A percentile compares a stretch with the other conserved stretches of the same genome.
These are phyloP conservation scores for Aspergillus felis DNA, from an alignment of 2,329 filamentous ascomycete genomes.

Conservation along the genomic window DNA sequence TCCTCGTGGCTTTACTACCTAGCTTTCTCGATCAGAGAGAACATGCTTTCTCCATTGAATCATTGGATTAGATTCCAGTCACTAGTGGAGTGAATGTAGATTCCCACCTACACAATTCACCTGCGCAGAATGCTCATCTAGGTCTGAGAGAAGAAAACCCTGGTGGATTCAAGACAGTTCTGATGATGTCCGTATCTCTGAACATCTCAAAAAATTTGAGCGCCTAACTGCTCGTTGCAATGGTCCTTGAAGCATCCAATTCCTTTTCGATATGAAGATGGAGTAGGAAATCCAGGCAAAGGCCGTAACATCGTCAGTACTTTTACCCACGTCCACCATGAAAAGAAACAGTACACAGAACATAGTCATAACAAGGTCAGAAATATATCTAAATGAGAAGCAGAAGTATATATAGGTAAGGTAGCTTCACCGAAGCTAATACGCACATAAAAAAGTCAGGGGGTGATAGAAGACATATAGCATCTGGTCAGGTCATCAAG, in stretches of 20 bases:
- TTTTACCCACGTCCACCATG: constrained; percentile 1
- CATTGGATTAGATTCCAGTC: not conserved
- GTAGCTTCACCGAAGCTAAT: not conserved
- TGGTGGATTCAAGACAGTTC: not conserved
- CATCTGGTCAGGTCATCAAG: constrained; percentile 30
- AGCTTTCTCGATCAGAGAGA: not conserved
- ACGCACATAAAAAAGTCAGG: not conserved
- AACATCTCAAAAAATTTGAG: not conserved
- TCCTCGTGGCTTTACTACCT: not conserved
- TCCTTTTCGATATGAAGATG: not conserved
- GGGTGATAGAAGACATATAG: constrained; percentile 12
- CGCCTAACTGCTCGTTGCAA: not conserved
- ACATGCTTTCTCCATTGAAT: not conserved
- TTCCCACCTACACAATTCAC: not conserved
- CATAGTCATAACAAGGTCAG: constrained; percentile 5
- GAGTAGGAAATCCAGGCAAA: not conserved
- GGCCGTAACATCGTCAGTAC: not conserved
- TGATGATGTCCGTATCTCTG: not conserved
- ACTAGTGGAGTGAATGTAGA: not conserved
- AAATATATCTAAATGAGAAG: constrained; percentile 8
- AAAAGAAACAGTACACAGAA: constrained; percentile 11
- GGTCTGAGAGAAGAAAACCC: not conserved
- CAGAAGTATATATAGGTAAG: constrained; percentile 7
- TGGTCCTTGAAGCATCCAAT: too few species aligned
- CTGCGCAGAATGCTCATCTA: not conserved